Evolutionary conservation across 2,329 filamentous ascomycete genomes (phyloP).

Genomic region (Microdochium trichocladiopsis): DNA sequence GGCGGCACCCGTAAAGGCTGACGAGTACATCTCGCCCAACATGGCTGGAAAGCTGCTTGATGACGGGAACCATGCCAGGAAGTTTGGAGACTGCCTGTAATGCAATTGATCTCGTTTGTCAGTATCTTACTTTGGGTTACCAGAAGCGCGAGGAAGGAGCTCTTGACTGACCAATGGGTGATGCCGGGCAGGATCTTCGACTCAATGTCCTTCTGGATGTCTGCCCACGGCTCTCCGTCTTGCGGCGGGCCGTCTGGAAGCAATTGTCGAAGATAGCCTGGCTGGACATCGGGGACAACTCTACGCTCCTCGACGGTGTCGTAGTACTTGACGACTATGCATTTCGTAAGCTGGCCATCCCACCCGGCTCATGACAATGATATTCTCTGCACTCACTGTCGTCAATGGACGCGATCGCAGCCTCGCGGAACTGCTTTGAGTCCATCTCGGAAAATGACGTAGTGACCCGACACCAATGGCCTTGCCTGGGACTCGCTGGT

Average conservation of each 20-base stretch:
- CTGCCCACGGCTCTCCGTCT: slow-evolving; percentile 64
- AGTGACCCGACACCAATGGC: background rate
- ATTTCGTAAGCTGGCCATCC: slow-evolving; percentile 4
- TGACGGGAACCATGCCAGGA: slow-evolving; percentile 93
- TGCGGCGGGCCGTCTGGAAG: slow-evolving; percentile 62
- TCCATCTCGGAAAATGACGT: slow-evolving; percentile 53
- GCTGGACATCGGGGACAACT: slow-evolving; percentile 71
- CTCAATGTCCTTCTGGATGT: slow-evolving; percentile 79
- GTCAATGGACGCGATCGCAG: slow-evolving; percentile 72
- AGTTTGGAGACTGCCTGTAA: slow-evolving; percentile 73
- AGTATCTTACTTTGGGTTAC: background rate
- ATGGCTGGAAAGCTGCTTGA: slow-evolving; percentile 76
- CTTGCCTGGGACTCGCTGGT: too few relatives aligned
- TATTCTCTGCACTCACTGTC: slow-evolving; percentile 65
- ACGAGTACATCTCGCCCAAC: slow-evolving; percentile 86
- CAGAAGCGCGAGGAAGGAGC: background rate
- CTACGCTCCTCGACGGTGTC: slow-evolving; percentile 62
- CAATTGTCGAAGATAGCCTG: slow-evolving; percentile 77
- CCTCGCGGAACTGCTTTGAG: slow-evolving; percentile 66
- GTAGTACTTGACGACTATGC: slow-evolving; percentile 74
- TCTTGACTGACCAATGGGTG: slow-evolving; percentile 64
- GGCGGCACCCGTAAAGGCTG: slow-evolving; percentile 80
- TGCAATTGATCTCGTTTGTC: background rate
- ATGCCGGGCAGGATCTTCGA: slow-evolving; percentile 83
- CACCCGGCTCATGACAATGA: background rate